phyloP scores from a whole-genome alignment of 2,329 filamentous ascomycete genomes.

The Hortaea sp. region DNA sequence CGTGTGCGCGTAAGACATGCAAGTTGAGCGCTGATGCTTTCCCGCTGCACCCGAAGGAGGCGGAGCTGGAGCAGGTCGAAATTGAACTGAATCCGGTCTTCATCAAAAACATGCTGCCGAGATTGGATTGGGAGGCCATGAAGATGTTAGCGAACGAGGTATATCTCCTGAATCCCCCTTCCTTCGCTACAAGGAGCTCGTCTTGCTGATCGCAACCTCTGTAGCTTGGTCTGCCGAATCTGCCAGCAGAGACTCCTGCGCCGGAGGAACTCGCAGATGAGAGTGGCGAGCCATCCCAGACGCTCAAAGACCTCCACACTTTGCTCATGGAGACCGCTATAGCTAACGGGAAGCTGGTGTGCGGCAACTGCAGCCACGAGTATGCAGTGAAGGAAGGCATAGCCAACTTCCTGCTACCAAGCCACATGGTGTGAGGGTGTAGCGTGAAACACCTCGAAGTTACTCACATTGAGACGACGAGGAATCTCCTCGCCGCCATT shows the following conservation, averaged over 20 bases:
- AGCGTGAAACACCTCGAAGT: neutral
- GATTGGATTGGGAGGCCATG: slow-evolving; percentile 81
- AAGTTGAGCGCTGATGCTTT: slow-evolving; percentile 71
- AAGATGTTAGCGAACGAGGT: slow-evolving; percentile 68
- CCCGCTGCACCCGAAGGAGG: slow-evolving; percentile 84
- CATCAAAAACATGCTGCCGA: slow-evolving; percentile 72
- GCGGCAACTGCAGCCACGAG: slow-evolving; percentile 84
- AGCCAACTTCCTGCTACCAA: slow-evolving; percentile 36
- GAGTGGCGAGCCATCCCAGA: slow-evolving; percentile 53
- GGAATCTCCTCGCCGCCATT: no score
- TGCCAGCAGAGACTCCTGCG: slow-evolving; percentile 41
- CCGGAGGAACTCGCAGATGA: slow-evolving; percentile 33
- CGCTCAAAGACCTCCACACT: slow-evolving; percentile 66
- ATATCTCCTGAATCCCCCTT: slow-evolving; percentile 16
- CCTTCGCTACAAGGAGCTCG: neutral
- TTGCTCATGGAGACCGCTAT: slow-evolving; percentile 85
- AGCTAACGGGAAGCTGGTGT: slow-evolving; percentile 77
- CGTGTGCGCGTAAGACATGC: slow-evolving; percentile 92
- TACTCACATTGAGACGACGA: no score
- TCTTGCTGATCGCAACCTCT: neutral
- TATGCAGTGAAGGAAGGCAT: slow-evolving; percentile 94
- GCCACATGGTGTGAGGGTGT: slow-evolving; percentile 60
- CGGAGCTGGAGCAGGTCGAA: slow-evolving; percentile 77
- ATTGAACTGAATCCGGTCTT: slow-evolving; percentile 72
- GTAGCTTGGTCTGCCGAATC: slow-evolving; percentile 25